Base-by-base conservation (phyloP, 345 rosid species). In the Abelmoschus esculentus region DNA sequence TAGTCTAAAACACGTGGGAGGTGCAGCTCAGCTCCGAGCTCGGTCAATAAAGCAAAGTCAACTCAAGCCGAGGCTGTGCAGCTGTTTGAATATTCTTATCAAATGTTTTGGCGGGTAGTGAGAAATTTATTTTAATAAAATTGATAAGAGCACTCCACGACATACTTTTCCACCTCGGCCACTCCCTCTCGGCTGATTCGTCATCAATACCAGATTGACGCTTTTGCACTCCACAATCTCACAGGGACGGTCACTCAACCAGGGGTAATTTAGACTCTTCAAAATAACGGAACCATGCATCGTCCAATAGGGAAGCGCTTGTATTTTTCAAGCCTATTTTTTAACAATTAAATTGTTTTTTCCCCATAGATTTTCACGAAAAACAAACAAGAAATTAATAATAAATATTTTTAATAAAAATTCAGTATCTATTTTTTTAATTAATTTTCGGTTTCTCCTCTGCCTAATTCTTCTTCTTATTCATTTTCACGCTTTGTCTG, bases 161-260 rank as follows among this genome's bases (percentile, higher is more conserved):
- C 67, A 56, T 60, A 31, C 38, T 61, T 49, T 47, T 47, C 1
- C 58, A 19, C 70, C 70, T 74, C 50, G 58, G 66, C 77, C 77
- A 69, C 77, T 14, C 40, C 62, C 77, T 19, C 67, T 63, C 22
- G n/a, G 6, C 8, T 36, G 7, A 36, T 6, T 36, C 40, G 40
- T 36, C 40, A 2, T 36, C 40, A 1, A 6, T 6, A 1, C 7
- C 40, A 36, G 40, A 36, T 13, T 65, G 36, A 26, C 69, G 31
- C 7, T 47, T 66, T 66, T 47, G 32, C 69, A 34, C 56, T 47
- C 57, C 42, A 15, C 15, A 29, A 8, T 22, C 36, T 12, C 0
- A 1, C 4, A 4, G 3, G 6, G 56, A 6, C 28, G 14, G 14
- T 14, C 22, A 22, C 2, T 0, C 8, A 18, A 46, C 0, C 1